These are phyloP conservation scores for Leccinum variicolor DNA, from an alignment of 768 basidiomycete species.

Conservation along the genomic window DNA sequence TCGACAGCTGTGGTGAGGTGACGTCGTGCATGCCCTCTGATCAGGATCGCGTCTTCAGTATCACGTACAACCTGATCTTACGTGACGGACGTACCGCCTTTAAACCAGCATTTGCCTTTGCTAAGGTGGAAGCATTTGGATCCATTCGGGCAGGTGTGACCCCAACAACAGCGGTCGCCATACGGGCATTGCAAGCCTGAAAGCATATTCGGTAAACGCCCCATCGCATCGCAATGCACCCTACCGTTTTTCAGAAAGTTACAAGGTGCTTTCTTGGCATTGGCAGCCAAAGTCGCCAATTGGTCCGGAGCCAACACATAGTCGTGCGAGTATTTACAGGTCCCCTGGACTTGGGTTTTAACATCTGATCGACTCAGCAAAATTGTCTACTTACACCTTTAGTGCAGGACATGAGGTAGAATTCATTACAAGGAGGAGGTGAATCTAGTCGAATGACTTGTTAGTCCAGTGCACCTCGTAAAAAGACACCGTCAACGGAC, in stretches of 20 bases:
- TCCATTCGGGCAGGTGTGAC: conserved; percentile 80
- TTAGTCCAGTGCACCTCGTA: background rate
- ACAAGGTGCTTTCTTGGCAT: conserved; percentile 84
- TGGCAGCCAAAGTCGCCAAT: conserved; percentile 62
- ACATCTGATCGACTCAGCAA: conserved; percentile 12
- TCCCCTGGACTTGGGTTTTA: conserved; percentile 36
- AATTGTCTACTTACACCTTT: conserved; percentile 53
- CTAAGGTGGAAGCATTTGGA: conserved; percentile 61
- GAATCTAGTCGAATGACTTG: conserved; percentile 46
- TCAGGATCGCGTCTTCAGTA: conserved; percentile 1
- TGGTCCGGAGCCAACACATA: conserved; percentile 72
- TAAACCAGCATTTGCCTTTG: conserved; percentile 88
- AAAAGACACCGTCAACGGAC: conserved; percentile 39
- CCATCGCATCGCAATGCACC: conserved; percentile 4
- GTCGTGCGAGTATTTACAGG: conserved; percentile 84
- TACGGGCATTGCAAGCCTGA: conserved; percentile 73
- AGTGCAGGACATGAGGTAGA: conserved; percentile 79
- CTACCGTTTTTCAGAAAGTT: conserved; percentile 79
- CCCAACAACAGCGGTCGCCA: conserved; percentile 77
- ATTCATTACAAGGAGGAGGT: conserved; percentile 83
- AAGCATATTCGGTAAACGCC: background rate
- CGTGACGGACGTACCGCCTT: conserved; percentile 48
- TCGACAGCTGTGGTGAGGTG: conserved; percentile 13
- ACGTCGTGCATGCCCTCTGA: conserved; percentile 42
- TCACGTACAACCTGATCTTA: background rate